phyloP scores from a whole-genome alignment of 2,329 filamentous ascomycete genomes.

The Botrytis cinerea region DNA sequence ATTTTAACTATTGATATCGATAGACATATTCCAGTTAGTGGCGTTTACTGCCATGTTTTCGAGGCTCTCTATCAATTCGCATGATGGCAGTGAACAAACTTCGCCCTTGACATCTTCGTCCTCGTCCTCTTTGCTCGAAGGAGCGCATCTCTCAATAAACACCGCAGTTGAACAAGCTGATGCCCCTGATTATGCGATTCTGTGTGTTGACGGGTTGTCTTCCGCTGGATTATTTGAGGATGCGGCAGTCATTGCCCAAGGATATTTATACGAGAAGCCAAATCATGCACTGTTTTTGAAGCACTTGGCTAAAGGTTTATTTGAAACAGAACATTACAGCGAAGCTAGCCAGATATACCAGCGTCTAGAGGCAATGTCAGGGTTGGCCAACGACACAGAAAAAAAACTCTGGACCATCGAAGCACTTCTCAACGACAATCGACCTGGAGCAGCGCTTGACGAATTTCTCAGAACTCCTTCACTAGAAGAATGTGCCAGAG shows the following conservation, averaged over 20 bases:
- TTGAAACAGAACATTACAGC: slow-evolving; percentile 15
- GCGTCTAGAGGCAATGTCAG: slow-evolving; percentile 12
- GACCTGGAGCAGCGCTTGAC: slow-evolving; percentile 17
- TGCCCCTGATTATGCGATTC: slow-evolving; percentile 7
- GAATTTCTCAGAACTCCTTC: neutral
- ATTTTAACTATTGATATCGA: neutral
- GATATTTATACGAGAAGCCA: slow-evolving; percentile 17
- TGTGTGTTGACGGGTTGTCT: slow-evolving; percentile 6
- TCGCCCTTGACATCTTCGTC: slow-evolving; percentile 13
- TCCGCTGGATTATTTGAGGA: slow-evolving; percentile 15
- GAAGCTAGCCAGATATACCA: slow-evolving; percentile 18
- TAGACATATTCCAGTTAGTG: neutral
- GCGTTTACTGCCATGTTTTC: slow-evolving; percentile 3
- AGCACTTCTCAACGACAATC: slow-evolving; percentile 14
- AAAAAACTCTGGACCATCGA: slow-evolving; percentile 17
- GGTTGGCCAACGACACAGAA: neutral
- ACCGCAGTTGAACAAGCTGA: neutral
- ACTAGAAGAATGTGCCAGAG: neutral
- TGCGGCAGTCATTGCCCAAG: slow-evolving; percentile 9
- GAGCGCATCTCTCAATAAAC: neutral
- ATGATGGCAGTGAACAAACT: slow-evolving; percentile 3
- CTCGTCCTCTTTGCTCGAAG: neutral
- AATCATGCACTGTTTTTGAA: slow-evolving; percentile 12
- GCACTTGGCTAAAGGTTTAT: slow-evolving; percentile 15
- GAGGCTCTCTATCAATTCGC: slow-evolving; percentile 10